Evolutionary conservation across 768 basidiomycete species (phyloP), one percentile per base, ranked within the genome.

Genomic region (Psilocybe sp.): DNA sequence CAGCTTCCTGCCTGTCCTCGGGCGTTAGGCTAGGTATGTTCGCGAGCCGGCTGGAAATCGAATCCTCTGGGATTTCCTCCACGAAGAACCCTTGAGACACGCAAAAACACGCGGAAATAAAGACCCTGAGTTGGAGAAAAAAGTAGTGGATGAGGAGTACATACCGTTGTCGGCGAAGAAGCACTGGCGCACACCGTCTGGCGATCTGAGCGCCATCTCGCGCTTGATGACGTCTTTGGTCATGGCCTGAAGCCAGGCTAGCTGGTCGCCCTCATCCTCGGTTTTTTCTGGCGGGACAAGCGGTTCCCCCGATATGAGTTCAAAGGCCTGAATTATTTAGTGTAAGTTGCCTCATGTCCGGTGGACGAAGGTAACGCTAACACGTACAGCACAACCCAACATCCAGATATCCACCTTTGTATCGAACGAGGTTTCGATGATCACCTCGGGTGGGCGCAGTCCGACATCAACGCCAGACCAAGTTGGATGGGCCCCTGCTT

Each of bases 321-420:
- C 16, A 37, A 37, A 55, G 20, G 41, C 34, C 53, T 54, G 12
- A 13, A 49, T 42, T 41, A 42, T 35, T 10, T 47, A 19, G 33
- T 20, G n/a, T 37, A 16, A 3, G 10, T 16, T 28, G 44, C n/a
- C n/a, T n/a, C n/a, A n/a, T n/a, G n/a, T n/a, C n/a, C n/a, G 42
- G 4, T 43, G 38, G 11, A 2, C 10, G 11, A 16, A 40, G 3
- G 16, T 39, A 10, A 48, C n/a, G 20, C 14, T 20, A 12, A 40
- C 13, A 46, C 58, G 1, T 51, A 56, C 58, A 1, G 49, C 40
- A 41, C 44, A 56, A 0, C 58, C 58, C 33, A 59, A 46, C 58
- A 59, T 54, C 58, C 58, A 59, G 12, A 54, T 45, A n/a, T 20
- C 37, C 18, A 36, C 49, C 46, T 50, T 46, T 1, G 49, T 54